phyloP scores from a whole-genome alignment of 1,139 yeast genomes.

The Taiozyma sp. region DNA sequence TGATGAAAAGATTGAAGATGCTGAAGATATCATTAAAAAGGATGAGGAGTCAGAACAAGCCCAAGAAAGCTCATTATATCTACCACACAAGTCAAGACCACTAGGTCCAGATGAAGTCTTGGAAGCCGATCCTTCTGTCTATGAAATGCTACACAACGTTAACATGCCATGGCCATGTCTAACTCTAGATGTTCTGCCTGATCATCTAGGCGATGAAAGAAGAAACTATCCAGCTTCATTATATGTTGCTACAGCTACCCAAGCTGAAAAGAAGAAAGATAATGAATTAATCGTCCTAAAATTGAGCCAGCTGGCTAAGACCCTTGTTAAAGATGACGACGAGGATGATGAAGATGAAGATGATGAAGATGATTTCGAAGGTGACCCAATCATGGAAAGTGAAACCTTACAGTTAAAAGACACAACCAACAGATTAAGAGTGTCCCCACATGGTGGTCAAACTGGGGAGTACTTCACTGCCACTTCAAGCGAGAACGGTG shows the following conservation, averaged over 20 bases:
- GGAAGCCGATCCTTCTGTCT: conserved; percentile 94
- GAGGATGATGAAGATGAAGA: conserved; percentile 67
- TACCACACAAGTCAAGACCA: conserved; percentile 86
- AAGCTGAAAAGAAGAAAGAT: conserved; percentile 81
- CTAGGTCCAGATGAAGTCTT: conserved; percentile 93
- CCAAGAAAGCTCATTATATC: conserved; percentile 42
- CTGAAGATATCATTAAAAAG: conserved; percentile 29
- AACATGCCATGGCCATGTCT: conserved; percentile 97
- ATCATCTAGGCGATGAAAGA: conserved; percentile 80
- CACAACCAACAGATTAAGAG: conserved; percentile 87
- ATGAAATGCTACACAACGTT: conserved; percentile 93
- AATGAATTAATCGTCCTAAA: conserved; percentile 85
- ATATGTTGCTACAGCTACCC: conserved; percentile 88
- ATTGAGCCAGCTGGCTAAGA: conserved; percentile 74
- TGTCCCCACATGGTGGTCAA: conserved; percentile 69
- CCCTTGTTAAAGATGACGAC: conserved; percentile 73
- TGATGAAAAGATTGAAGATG: conserved; percentile 38
- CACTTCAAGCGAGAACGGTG: conserved; percentile 86
- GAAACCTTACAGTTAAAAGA: conserved; percentile 70
- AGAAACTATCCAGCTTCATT: conserved; percentile 85
- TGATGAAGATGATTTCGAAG: conserved; percentile 61
- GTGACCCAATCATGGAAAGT: conserved; percentile 83
- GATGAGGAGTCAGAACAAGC: conserved; percentile 30
- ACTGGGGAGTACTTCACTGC: conserved; percentile 87
- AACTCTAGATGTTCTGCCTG: conserved; percentile 86